These are phyloP conservation scores for Penicillium sp. DNA, from an alignment of 2,329 filamentous ascomycete species.

Conservation along the genomic window DNA sequence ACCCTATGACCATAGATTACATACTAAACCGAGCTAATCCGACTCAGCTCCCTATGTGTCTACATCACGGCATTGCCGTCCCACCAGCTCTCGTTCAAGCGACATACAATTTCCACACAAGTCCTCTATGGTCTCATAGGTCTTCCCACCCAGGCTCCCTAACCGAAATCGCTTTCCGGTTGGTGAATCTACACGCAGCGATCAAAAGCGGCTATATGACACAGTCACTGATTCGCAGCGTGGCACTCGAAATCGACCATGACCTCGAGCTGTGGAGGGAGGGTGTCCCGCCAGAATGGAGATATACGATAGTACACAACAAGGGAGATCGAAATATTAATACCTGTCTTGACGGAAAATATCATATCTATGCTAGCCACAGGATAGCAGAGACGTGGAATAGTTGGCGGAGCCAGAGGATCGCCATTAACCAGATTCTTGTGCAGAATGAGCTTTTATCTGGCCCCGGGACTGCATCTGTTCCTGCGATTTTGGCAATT, in stretches of 20 bases:
- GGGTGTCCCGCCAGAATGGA: background rate
- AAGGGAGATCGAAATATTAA: background rate
- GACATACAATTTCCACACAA: background rate
- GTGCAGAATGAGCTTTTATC: background rate
- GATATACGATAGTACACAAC: background rate
- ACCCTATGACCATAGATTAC: too few species aligned
- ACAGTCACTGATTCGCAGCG: background rate
- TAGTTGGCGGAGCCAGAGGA: background rate
- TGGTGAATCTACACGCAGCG: background rate
- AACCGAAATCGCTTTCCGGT: background rate
- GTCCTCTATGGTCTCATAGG: background rate
- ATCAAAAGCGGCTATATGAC: background rate
- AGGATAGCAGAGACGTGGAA: background rate
- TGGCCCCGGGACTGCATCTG: background rate
- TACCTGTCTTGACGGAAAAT: background rate
- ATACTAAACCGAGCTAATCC: background rate
- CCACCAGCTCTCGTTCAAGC: background rate
- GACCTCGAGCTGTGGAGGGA: background rate
- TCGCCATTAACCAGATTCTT: background rate
- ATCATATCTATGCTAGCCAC: background rate
- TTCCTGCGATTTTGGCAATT: background rate
- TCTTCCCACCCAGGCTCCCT: background rate
- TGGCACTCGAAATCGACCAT: background rate
- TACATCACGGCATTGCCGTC: background rate
- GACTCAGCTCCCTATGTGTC: background rate